A percentile compares a stretch with the other conserved stretches of the same genome.
Evolutionary conservation across 164 flowering plant species (phyloP).

Genomic region (Chimonanthus salicifolius): DNA sequence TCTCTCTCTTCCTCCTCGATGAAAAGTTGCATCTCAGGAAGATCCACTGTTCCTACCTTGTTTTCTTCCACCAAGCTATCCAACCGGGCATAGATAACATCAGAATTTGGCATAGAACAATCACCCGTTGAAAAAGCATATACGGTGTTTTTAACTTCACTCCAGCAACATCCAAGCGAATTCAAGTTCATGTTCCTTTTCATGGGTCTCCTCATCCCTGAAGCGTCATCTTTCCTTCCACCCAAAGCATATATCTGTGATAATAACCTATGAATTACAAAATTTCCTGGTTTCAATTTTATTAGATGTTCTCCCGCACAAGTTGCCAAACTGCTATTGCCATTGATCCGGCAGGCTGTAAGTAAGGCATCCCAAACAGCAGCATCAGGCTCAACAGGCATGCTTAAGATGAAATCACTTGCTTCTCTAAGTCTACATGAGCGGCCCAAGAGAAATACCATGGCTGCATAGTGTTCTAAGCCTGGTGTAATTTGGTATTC

Average conservation of each 20-base stretch:
- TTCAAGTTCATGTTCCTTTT: conserved; percentile 3
- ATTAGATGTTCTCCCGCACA: conserved; percentile 21
- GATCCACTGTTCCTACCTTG: conserved; percentile 2
- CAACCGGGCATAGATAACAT: conserved; percentile 10
- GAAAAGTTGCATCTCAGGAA: conserved; percentile 10
- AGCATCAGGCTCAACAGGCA: conserved; percentile 17
- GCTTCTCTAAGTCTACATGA: conserved; percentile 25
- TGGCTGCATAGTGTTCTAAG: conserved; percentile 22
- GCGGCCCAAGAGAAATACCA: conserved; percentile 25
- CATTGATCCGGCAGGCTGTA: conserved; percentile 23
- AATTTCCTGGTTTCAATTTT: conserved; percentile 17
- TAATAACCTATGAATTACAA: conserved; percentile 4
- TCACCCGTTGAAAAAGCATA: conserved; percentile 18
- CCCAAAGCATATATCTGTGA: conserved; percentile 19
- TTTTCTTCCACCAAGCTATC: conserved; percentile 9
- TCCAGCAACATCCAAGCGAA: conserved; percentile 15
- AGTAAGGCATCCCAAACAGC: conserved; percentile 25
- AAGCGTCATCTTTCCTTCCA: conserved; percentile 17
- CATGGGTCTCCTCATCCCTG: conserved; percentile 12
- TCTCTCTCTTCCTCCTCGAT: conserved; percentile 28
- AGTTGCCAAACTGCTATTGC: conserved; percentile 22
- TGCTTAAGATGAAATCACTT: conserved; percentile 15
- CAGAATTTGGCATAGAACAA: conserved; percentile 9
- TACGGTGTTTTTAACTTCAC: conserved; percentile 16
- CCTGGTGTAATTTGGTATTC: conserved; percentile 21